Evolutionary conservation across 202 grass and related monocot species (phyloP), one percentile per base, ranked within the genome.

Genomic region (Setaria italica): DNA sequence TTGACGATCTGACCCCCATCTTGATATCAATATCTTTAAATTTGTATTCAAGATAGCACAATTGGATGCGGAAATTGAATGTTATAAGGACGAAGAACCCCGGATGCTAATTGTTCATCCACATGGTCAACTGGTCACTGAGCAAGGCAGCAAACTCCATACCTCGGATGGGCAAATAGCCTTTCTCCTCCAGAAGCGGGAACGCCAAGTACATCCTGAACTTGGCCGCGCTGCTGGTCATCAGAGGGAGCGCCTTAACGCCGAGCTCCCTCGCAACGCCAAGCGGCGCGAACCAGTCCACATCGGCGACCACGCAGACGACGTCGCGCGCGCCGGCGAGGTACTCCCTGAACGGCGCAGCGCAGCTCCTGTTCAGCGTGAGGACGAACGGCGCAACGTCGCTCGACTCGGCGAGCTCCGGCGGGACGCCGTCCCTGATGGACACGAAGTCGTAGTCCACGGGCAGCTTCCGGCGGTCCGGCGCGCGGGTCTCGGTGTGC

Each of bases 241-340:
- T 69, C 11, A 92, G 56, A 4, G 78, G 74, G 9, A 92, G 78
- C 9, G 87, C 73, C 35, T 67, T 35, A 25, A 92, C 64, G 35
- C 83, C 83, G 8, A 89, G 79, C 50, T 68, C 78, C 67, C 78
- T 83, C 16, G 90, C 87, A 7, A 65, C 65, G 2, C 41, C 29
- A 20, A 83, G 73, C 4, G 82, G 33, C 34, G 70, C 62, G 79
- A 83, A 89, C 83, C 78, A 83, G 66, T 86, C 66, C 1, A 60
- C 54, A 57, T 92, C 90, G 7, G 80, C 58, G 9, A 67, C 64
- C 64, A 67, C 34, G 64, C 33, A 39, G 33, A 34, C 33, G 64
- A 41, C 64, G 34, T 41, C 39, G 39, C 64, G 64, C 4, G 33
- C 64, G 15, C 33, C 15, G 64, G 64, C 64, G 34, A 67, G 34